A percentile compares a stretch with the other conserved stretches of the same genome.
Evolutionary conservation across 2,329 filamentous ascomycete genomes (phyloP).

Genomic region (Penicillium hordei): DNA sequence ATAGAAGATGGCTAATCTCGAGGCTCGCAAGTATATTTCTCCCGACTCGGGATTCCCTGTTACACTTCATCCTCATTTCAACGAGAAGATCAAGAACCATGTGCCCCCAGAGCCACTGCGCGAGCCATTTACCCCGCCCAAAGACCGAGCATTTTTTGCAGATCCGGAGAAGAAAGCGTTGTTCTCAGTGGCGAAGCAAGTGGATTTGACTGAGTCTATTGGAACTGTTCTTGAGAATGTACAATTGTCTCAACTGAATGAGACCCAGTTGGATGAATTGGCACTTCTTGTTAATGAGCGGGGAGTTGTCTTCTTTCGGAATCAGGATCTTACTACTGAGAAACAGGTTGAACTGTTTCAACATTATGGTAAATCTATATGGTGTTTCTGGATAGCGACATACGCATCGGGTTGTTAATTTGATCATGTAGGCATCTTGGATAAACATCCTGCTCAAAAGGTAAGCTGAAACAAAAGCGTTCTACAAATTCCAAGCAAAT

Average conservation of each 20-base stretch:
- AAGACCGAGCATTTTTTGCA: constrained; percentile 34
- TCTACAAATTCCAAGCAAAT: no score
- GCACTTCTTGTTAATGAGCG: constrained; percentile 50
- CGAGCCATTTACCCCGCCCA: constrained; percentile 25
- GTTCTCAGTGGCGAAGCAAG: constrained; percentile 29
- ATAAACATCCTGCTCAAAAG: constrained; percentile 14
- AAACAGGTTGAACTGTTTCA: constrained; percentile 45
- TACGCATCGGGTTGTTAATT: background rate
- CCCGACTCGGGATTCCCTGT: constrained; percentile 51
- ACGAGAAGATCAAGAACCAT: constrained; percentile 47
- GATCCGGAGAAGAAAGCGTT: constrained; percentile 46
- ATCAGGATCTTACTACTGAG: constrained; percentile 45
- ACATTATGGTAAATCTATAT: constrained; percentile 43
- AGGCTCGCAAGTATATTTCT: constrained; percentile 51
- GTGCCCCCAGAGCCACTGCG: constrained; percentile 43
- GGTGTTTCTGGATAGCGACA: no score
- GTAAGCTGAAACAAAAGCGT: background rate
- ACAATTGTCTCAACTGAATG: constrained; percentile 49
- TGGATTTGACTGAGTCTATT: constrained; percentile 41
- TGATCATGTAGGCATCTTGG: background rate
- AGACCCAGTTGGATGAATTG: constrained; percentile 52
- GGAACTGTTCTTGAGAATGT: constrained; percentile 40
- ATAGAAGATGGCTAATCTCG: constrained; percentile 41
- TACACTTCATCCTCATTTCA: constrained; percentile 50
- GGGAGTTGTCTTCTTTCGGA: constrained; percentile 49